These are phyloP conservation scores for Ascochyta clinopodiicola DNA, from an alignment of 2,329 filamentous ascomycete species.

Conservation along the genomic window DNA sequence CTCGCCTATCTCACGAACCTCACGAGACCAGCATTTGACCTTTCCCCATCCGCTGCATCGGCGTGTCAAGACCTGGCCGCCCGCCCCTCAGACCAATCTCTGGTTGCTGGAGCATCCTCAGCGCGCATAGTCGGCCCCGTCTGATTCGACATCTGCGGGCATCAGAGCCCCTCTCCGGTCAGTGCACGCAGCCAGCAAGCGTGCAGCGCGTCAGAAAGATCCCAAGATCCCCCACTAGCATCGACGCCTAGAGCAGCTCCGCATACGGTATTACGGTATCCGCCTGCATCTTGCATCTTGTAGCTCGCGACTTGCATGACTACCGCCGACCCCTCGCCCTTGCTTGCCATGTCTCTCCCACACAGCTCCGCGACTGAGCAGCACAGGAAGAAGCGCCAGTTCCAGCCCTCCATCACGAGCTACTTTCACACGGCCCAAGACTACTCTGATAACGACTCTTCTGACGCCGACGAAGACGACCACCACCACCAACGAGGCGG, in stretches of 20 bases:
- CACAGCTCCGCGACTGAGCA: slow-evolving; percentile 23
- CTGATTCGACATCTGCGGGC: slow-evolving; percentile 12
- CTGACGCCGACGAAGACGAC: slow-evolving; percentile 29
- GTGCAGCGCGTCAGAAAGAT: slow-evolving; percentile 5
- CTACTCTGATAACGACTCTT: neutral
- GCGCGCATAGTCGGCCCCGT: slow-evolving; percentile 9
- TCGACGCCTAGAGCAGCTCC: slow-evolving; percentile 6
- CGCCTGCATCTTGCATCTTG: slow-evolving; percentile 2
- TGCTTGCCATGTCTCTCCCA: slow-evolving; percentile 27
- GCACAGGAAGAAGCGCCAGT: slow-evolving; percentile 52
- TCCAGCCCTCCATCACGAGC: slow-evolving; percentile 54
- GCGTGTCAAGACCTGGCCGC: slow-evolving; percentile 15
- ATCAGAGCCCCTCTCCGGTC: slow-evolving; percentile 7
- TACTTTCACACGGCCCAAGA: slow-evolving; percentile 47
- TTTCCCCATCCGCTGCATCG: slow-evolving; percentile 4
- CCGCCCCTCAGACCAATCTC: slow-evolving; percentile 6
- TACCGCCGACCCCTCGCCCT: slow-evolving; percentile 8
- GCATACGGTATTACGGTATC: neutral
- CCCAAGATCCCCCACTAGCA: slow-evolving; percentile 3
- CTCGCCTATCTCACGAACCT: neutral
- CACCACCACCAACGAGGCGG: slow-evolving; percentile 37
- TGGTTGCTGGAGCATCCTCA: slow-evolving; percentile 11
- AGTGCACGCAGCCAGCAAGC: slow-evolving; percentile 10
- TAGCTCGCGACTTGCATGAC: neutral
- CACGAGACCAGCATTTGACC: neutral